Evolutionary conservation across 2,329 filamentous ascomycete genomes (phyloP).

Genomic region (Sporothrix humicola): DNA sequence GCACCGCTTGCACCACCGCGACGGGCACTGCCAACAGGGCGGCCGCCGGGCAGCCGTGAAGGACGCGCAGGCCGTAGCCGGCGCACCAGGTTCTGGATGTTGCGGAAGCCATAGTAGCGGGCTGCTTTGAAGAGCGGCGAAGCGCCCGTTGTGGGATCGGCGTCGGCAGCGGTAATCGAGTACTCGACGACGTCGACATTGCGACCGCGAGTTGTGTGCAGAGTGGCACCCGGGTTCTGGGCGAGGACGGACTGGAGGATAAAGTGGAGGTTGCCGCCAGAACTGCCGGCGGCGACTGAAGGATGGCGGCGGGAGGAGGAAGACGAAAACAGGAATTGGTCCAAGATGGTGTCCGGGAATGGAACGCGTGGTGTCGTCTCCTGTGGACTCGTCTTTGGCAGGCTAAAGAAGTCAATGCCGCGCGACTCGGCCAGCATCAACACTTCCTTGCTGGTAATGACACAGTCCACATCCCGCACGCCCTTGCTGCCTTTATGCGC

Average conservation of each 20-base stretch:
- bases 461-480: constrained; percentile 91
- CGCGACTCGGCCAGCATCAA: constrained; percentile 86
- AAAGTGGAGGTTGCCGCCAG: constrained; percentile 87
- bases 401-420: constrained; percentile 73
- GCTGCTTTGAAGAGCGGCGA: constrained; percentile 76
- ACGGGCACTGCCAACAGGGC: constrained; percentile 61
- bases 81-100: constrained; percentile 97
- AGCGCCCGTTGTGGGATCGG: constrained; percentile 45
- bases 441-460: constrained; percentile 95
- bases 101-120: constrained; percentile 95
- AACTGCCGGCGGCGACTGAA: constrained; percentile 70
- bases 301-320: constrained; percentile 48
- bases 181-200: constrained; percentile 94
- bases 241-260: constrained; percentile 77
- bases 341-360: constrained; percentile 76
- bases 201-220: constrained; percentile 75
- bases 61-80: constrained; percentile 79
- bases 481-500: constrained; percentile 56
- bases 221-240: constrained; percentile 71
- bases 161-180: constrained; percentile 60
- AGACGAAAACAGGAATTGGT: constrained; percentile 74
- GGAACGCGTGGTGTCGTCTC: constrained; percentile 47
- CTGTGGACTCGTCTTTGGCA: constrained; percentile 58
- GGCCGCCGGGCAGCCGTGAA: constrained; percentile 80
- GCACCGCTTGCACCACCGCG: constrained; percentile 47